A percentile compares a stretch with the other conserved stretches of the same genome.
Conservation (phyloP, 306 rosid genomes). For the Fragaria nilgerrensis region DNA sequence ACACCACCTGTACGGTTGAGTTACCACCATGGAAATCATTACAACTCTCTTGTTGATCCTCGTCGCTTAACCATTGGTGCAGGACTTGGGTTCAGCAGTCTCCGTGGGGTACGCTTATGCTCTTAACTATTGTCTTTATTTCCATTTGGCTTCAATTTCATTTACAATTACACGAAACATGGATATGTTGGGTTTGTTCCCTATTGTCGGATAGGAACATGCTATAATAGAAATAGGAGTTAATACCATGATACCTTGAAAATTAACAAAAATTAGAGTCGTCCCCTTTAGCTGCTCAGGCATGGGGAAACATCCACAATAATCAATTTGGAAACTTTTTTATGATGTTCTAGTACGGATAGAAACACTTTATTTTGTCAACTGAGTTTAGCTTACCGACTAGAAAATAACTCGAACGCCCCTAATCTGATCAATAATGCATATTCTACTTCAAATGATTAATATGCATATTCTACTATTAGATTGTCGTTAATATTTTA, state of each 20-base stretch:
- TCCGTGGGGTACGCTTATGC: slow-evolving; percentile 63
- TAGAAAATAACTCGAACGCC: not conserved
- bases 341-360: not conserved
- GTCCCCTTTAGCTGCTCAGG: not conserved
- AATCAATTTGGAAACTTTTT: not conserved
- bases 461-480: too few species aligned
- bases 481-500: too few species aligned
- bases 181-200: not conserved
- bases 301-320: not conserved
- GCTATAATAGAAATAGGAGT: slow-evolving; percentile 4
- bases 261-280: not conserved
- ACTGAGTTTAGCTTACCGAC: not conserved
- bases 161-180: not conserved
- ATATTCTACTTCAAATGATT: not conserved
- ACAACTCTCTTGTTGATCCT: slow-evolving; percentile 96
- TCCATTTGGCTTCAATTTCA: not conserved
- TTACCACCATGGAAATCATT: slow-evolving; percentile 92
- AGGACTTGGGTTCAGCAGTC: slow-evolving; percentile 89
- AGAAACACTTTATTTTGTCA: not conserved
- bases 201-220: not conserved
- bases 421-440: not conserved
- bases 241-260: not conserved
- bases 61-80: slow-evolving; percentile 76
- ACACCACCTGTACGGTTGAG: slow-evolving; percentile 88
- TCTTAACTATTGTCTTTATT: slow-evolving; percentile 1